Evolutionary conservation across 2,329 filamentous ascomycete species (phyloP), one percentile per base, ranked within the genome.

Genomic region (Aspergillus unguis): DNA sequence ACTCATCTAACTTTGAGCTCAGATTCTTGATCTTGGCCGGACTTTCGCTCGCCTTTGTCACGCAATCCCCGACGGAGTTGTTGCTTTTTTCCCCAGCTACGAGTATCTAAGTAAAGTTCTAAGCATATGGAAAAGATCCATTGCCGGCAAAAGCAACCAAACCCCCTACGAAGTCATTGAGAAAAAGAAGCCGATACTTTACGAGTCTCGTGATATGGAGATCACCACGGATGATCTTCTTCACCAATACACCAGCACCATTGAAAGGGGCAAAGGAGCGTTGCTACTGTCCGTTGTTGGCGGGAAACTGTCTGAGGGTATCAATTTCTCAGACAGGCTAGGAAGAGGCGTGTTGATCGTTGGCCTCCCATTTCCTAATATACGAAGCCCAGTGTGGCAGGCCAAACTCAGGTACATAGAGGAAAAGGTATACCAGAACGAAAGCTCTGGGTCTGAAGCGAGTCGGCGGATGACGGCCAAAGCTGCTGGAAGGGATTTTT

Each of bases 21-120:
- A 80, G 71, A 84, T 95, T 48, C 73, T 77, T 38, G 85, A 92
- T 51, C 81, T 97, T 0, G 94, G 92, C 0, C 71, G 83, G 28
- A 82, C 87, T 0, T 77, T 99, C 6, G 68, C 90, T 1, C 85
- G 86, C 47, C 77, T 94, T 4, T 88, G 87, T 61, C 78, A 81
- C 5, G 75, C 84, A 4, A 87, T 96, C 0, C 90, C 90, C 0
- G 92, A 96, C 61, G 94, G 94, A 2, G 82, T 96, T 1, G 90
- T 99, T 0, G 85, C 92, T 0, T 99, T 99, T 76, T 97, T 99
- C 62, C 92, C 94, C 1, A 96, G 91, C 70, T 97, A 99, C 69
- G 83, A 87, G 7, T 97, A 96, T 68, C 81, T 99, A 0, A 85
- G 91, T 44, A 83, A 85, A 43, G 89, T 95, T 5, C 74, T 87